Percentiles rank a stretch among this genome's conserved stretches.
Evolutionary conservation across 257 asterid species (phyloP).

Genomic region (Solanum neorickii): DNA sequence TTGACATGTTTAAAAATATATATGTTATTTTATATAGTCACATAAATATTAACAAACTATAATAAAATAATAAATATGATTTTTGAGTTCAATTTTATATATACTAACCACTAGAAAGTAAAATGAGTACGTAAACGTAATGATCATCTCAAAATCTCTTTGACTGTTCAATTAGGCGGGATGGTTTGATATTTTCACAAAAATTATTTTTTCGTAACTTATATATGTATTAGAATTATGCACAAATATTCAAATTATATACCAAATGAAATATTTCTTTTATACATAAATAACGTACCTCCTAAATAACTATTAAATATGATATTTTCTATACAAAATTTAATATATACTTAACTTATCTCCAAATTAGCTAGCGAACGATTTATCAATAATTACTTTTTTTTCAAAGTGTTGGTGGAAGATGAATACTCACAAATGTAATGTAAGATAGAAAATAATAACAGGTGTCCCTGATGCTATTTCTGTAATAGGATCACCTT

Average conservation of each 20-base stretch:
- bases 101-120: not conserved
- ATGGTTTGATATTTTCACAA: too few relatives aligned
- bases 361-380: not conserved
- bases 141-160: not conserved
- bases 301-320: not conserved
- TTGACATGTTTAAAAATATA: too few relatives aligned
- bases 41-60: too few relatives aligned
- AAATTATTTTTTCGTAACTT: too few relatives aligned
- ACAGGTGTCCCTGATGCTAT: too few relatives aligned
- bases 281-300: not conserved
- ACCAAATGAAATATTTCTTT: fast-evolving
- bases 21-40: too few relatives aligned
- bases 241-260: not conserved
- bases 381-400: not conserved
- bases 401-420: not conserved
- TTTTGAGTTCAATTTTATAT: too few relatives aligned
- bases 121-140: too few relatives aligned
- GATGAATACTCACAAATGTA: not conserved
- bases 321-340: not conserved
- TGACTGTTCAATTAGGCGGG: not conserved
- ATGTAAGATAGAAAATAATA: not conserved
- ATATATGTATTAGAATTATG: too few relatives aligned
- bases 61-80: too few relatives aligned
- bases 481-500: too few relatives aligned
- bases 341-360: not conserved